These are phyloP conservation scores for Cyclanthera cordifolia DNA, from an alignment of 306 rosid species.

Conservation along the genomic window DNA sequence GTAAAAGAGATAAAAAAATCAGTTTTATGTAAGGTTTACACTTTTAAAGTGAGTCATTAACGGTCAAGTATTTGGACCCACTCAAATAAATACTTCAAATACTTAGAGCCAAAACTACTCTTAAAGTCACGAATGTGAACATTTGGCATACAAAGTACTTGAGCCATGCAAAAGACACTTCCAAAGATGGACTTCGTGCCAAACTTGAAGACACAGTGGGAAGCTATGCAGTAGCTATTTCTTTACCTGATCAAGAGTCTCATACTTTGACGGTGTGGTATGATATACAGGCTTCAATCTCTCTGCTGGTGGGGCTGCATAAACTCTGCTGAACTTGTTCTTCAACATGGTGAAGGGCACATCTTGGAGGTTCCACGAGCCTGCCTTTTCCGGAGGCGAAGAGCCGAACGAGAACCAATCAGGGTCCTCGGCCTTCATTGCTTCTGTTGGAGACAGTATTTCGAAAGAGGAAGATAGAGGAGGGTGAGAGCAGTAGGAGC, in stretches of 20 bases:
- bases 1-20: neutral
- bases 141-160: neutral
- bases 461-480: constrained; percentile 70
- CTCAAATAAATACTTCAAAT: too few species aligned
- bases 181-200: neutral
- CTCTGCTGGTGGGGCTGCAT: constrained; percentile 71
- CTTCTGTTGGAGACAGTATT: constrained; percentile 38
- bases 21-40: too few species aligned
- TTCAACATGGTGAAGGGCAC: constrained; percentile 64
- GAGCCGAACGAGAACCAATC: constrained; percentile 50
- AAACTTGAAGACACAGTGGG: neutral
- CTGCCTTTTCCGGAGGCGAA: constrained; percentile 44
- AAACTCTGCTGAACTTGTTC: constrained; percentile 74
- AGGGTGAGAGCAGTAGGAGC: constrained; percentile 54
- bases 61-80: too few species aligned
- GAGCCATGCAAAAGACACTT: neutral
- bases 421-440: constrained; percentile 43
- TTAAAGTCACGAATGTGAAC: too few species aligned
- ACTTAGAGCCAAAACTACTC: too few species aligned
- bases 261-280: constrained; percentile 83
- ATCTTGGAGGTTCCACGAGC: constrained; percentile 56
- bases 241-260: constrained; percentile 74
- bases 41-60: too few species aligned
- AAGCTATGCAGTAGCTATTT: neutral
- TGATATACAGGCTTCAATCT: constrained; percentile 56